Percentiles rank a stretch among this genome's conserved stretches.
Evolutionary conservation across 208 protist genomes (phyloP).

Genomic region (Sergeia podlipaevii): DNA sequence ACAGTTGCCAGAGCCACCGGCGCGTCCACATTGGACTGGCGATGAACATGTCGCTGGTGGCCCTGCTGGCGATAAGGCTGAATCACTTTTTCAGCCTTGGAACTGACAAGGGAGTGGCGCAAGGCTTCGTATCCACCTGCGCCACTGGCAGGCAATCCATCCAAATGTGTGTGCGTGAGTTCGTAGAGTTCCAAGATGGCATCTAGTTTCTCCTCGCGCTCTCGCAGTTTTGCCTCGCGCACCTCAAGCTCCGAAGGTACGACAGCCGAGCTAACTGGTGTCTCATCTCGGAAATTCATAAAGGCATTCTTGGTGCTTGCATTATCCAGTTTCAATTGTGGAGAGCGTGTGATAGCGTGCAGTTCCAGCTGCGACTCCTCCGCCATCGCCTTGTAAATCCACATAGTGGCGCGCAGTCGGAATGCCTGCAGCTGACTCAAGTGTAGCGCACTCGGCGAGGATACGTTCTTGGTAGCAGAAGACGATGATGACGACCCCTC

Average conservation of each 20-base stretch:
- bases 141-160: constrained; percentile 28
- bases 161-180: constrained; percentile 67
- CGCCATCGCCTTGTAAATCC: constrained; percentile 45
- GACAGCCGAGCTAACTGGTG: neutral
- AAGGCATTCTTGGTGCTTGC: neutral
- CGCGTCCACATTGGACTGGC: no score
- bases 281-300: neutral
- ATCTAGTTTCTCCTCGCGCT: constrained; percentile 71
- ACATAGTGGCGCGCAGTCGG: constrained; percentile 53
- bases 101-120: neutral
- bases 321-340: neutral
- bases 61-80: neutral
- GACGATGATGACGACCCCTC: constrained; percentile 9
- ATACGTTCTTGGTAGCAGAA: neutral
- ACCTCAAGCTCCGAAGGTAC: neutral
- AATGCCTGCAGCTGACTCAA: constrained; percentile 71
- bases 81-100: no score
- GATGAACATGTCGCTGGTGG: neutral
- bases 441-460: constrained; percentile 35
- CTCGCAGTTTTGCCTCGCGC: constrained; percentile 23
- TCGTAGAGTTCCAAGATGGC: constrained; percentile 75
- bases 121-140: neutral
- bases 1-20: no score
- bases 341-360: neutral
- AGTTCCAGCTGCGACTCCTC: constrained; percentile 26